Evolutionary conservation across 345 rosid genomes (phyloP), one percentile per base, ranked within the genome.

Genomic region (Nasturtium officinale): DNA sequence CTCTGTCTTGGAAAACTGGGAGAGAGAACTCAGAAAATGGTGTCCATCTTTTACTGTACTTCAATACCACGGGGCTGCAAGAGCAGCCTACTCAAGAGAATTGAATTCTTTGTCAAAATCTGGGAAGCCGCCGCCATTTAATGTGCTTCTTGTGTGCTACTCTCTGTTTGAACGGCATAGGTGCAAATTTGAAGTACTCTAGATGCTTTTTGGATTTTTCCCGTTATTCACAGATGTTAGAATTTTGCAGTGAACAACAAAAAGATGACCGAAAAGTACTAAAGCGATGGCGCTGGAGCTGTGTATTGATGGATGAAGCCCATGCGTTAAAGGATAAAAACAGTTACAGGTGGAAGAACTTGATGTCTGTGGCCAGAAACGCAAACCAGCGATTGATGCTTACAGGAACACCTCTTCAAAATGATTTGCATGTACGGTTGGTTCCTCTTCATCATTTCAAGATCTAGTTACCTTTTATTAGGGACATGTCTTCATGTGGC

Each of bases 331-430:
- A 92, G 86, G 99, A 96, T 76, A 90, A 85, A 85, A 90, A 81
- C 78, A 92, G 97, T 82, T 96, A 89, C 76, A 82, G 99, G 89
- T 92, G 99, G 98, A 95, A 90, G 80, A 95, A 95, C 50, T 74
- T 92, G 57, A 92, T 87, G 97, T 90, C 94, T 65, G 89, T 87
- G 62, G 93, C 99, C 63, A 79, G 89, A 80, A 88, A 87, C 58
- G 99, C 98, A 32, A 95, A 91, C 78, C 99, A 91, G 76, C 97
- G 97, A 32, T 85, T 92, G 60, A 90, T 91, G 98, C 87, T 95
- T 37, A 95, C 99, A n/a, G 99, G 99, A 73, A 95, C 98, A 3
- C 98, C 98, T 0, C 86, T 95, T n/a, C 98, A 92, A 78, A 95
- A 95, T 81, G 99, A 95, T 89, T 83, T 95, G 77, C 96, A 90